Evolutionary conservation across 495 filamentous ascomycete species (phyloP).

Genomic region (Pyrenula aspistea): DNA sequence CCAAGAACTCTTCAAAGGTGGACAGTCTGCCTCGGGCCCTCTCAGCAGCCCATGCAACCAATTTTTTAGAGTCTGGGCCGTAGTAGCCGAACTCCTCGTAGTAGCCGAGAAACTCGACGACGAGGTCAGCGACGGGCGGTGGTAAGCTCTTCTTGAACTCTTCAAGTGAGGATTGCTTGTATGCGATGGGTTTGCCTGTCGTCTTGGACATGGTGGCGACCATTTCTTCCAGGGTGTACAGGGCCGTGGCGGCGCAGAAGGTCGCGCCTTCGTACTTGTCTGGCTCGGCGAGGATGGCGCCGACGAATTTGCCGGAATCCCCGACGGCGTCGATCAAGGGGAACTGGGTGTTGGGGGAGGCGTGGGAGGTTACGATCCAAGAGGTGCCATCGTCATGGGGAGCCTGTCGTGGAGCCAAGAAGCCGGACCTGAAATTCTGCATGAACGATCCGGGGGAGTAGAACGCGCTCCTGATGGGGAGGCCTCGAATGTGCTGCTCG

Average conservation of each 20-base stretch:
- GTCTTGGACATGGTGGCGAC: constrained; percentile 21
- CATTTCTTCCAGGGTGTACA: constrained; percentile 25
- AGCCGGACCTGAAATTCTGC: constrained; percentile 24
- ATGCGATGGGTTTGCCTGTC: constrained; percentile 33
- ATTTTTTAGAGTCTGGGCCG: constrained; percentile 23
- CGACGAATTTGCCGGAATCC: constrained; percentile 41
- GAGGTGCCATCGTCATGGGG: constrained; percentile 12
- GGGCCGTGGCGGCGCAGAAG: constrained; percentile 23
- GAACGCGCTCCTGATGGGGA: constrained; percentile 33
- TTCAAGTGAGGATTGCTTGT: constrained; percentile 27
- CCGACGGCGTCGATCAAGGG: constrained; percentile 32
- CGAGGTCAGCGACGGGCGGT: constrained; percentile 17
- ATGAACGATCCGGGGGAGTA: constrained; percentile 32
- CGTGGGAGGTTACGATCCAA: constrained; percentile 12
- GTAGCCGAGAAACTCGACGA: constrained; percentile 23
- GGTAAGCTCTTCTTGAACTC: constrained; percentile 14
- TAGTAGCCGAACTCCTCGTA: constrained; percentile 33
- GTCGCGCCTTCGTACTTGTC: constrained; percentile 35
- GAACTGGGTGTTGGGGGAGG: constrained; percentile 17
- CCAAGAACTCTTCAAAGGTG: constrained; percentile 31
- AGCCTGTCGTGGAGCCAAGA: constrained; percentile 7
- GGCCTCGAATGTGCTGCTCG: constrained; percentile 31
- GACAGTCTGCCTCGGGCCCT: constrained; percentile 25
- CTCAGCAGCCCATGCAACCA: constrained; percentile 26
- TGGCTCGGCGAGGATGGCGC: constrained; percentile 36